These are phyloP conservation scores for Globisporangium nagaii DNA, from an alignment of 352 stramenopile genomes.

Conservation along the genomic window DNA sequence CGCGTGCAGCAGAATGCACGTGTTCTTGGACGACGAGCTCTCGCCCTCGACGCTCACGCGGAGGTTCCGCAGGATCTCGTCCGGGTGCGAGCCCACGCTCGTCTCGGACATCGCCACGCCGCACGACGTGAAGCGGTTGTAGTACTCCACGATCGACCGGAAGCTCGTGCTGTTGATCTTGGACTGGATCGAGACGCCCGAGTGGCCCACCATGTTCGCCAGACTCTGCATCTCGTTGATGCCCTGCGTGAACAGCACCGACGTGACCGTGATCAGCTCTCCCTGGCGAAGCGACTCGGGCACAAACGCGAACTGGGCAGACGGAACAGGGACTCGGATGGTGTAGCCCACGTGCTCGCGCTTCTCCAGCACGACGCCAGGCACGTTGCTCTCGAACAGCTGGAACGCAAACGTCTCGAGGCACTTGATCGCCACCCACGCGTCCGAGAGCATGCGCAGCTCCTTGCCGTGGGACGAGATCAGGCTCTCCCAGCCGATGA, in stretches of 20 bases:
- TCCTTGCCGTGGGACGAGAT: slow-evolving; percentile 95
- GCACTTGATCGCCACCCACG: slow-evolving; percentile 87
- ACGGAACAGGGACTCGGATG: slow-evolving; percentile 48
- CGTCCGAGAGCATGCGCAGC: slow-evolving; percentile 92
- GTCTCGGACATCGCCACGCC: slow-evolving; percentile 35
- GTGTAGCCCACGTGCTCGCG: slow-evolving; percentile 60
- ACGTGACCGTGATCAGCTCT: slow-evolving; percentile 61
- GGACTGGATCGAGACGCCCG: slow-evolving; percentile 73
- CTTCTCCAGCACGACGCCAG: slow-evolving; percentile 60
- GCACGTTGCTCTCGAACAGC: slow-evolving; percentile 38
- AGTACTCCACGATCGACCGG: slow-evolving; percentile 67
- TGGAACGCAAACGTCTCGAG: slow-evolving; percentile 82
- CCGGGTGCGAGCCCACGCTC: slow-evolving; percentile 51
- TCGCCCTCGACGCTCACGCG: slow-evolving; percentile 60
- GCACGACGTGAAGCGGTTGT: slow-evolving; percentile 51
- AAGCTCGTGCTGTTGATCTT: slow-evolving; percentile 83
- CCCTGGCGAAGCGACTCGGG: slow-evolving; percentile 46
- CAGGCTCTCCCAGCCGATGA: slow-evolving; percentile 94
- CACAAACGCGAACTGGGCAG: slow-evolving; percentile 35
- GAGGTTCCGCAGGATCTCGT: slow-evolving; percentile 66
- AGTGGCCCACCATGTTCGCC: slow-evolving; percentile 83
- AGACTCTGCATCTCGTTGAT: slow-evolving; percentile 94
- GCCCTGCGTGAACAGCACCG: slow-evolving; percentile 84
- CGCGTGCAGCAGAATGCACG: slow-evolving; percentile 80
- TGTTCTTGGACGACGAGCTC: slow-evolving; percentile 82